Conservation (phyloP, 2,329 filamentous ascomycete species). For the Cladosporium sp. region DNA sequence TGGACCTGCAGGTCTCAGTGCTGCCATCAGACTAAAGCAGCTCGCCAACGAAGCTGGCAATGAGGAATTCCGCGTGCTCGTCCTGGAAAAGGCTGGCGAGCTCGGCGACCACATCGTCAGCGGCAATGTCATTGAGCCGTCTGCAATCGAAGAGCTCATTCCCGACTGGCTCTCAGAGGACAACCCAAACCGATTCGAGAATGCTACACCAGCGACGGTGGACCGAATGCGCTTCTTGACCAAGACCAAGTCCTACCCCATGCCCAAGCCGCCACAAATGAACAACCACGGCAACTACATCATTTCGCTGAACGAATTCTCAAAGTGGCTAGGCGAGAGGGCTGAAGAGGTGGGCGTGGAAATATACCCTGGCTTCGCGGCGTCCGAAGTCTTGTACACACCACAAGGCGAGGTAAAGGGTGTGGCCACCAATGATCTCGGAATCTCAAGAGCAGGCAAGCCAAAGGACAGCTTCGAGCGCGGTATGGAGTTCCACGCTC, state of each 20-base stretch:
- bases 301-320: constrained; percentile 89
- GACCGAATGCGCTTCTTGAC: constrained; percentile 96
- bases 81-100: constrained; percentile 94
- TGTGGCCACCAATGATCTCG: constrained; percentile 93
- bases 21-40: constrained; percentile 93
- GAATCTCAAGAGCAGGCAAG: constrained; percentile 76
- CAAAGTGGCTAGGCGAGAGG: constrained; percentile 91
- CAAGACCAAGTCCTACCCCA: constrained; percentile 71
- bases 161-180: constrained; percentile 90
- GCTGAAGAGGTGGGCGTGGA: constrained; percentile 97
- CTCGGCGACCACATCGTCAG: constrained; percentile 93
- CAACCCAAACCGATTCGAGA: constrained; percentile 84
- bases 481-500: constrained; percentile 97
- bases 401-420: constrained; percentile 85
- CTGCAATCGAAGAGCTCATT: constrained; percentile 82
- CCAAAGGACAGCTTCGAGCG: constrained; percentile 90
- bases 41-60: constrained; percentile 92
- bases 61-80: constrained; percentile 88
- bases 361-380: constrained; percentile 93
- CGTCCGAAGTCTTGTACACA: constrained; percentile 86
- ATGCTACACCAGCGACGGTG: constrained; percentile 76
- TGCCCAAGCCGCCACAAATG: constrained; percentile 95
- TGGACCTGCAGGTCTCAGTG: constrained; percentile 89
- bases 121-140: constrained; percentile 90
- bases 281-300: constrained; percentile 98